Base-by-base conservation (phyloP, 1,284 basidiomycete genomes). In the Fistulina hepatica region DNA sequence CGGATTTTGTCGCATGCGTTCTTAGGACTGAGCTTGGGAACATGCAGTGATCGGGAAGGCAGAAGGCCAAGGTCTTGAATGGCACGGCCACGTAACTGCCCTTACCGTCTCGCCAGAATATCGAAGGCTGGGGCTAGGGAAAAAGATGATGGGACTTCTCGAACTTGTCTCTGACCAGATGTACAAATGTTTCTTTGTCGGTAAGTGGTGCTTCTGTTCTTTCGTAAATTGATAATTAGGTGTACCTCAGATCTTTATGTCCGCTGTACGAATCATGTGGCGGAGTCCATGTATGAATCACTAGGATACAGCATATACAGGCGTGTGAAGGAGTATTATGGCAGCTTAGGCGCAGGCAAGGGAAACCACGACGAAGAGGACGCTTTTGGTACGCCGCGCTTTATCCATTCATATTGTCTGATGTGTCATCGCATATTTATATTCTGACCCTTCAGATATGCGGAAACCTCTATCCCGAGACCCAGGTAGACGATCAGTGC, bases 171-270 rank as follows among this genome's bases (percentile, higher is more conserved):
- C 85, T 0, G 78, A 89, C 53, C 67, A 75, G 41, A 66, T 65
- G 27, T 84, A 89, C 62, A 70, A 74, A 43, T 85, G 75, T 4
- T 84, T 71, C 64, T 94, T 93, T 51, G 86, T 94, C 33, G 90
- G n/a, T n/a, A n/a, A n/a, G n/a, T n/a, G n/a, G n/a, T n/a, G n/a
- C n/a, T n/a, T n/a, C n/a, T n/a, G n/a, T n/a, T n/a, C n/a, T n/a
- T n/a, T n/a, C n/a, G n/a, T n/a, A n/a, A n/a, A n/a, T n/a, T n/a
- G n/a, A n/a, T n/a, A n/a, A n/a, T n/a, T n/a, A n/a, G n/a, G n/a
- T n/a, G n/a, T n/a, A n/a, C n/a, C n/a, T n/a, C n/a, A n/a, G n/a
- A 94, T 59, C 71, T 94, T 13, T 94, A 89, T 55, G 91, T 93
- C 34, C 75, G 90, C 39, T 85, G 84, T 47, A 76, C 77, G 34